These are phyloP conservation scores for Mycosphaerella sp. DNA, from an alignment of 2,329 filamentous ascomycete species.

Conservation along the genomic window DNA sequence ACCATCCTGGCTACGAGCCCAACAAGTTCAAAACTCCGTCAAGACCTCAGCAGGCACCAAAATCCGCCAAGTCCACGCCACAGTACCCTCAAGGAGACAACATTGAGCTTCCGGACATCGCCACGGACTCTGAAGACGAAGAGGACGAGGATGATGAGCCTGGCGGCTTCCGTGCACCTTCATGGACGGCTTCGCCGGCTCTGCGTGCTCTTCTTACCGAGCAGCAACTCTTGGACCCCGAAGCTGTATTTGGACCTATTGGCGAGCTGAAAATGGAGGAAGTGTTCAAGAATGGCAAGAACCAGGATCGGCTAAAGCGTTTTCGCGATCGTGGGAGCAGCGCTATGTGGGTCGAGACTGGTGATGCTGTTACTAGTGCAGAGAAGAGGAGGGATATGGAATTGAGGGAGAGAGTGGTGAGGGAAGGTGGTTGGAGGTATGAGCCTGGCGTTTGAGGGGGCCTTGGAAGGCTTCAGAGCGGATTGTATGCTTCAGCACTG, in stretches of 20 bases:
- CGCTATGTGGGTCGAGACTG: conserved; percentile 77
- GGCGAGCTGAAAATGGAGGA: conserved; percentile 90
- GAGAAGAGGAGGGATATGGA: conserved; percentile 76
- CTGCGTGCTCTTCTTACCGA: conserved; percentile 67
- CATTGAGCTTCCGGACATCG: conserved; percentile 90
- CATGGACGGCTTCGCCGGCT: conserved; percentile 85
- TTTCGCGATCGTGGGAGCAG: conserved; percentile 89
- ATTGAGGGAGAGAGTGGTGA: conserved; percentile 69
- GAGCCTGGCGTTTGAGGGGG: conserved; percentile 20
- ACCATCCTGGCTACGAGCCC: conserved; percentile 9
- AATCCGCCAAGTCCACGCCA: conserved; percentile 68
- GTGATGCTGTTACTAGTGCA: conserved; percentile 76
- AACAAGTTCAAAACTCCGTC: conserved; percentile 62
- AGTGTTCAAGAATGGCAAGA: conserved; percentile 70
- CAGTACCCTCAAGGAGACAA: conserved; percentile 82
- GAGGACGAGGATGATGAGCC: conserved; percentile 52
- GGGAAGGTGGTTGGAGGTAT: conserved; percentile 82
- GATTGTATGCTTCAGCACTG: neutral
- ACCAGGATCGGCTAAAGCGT: conserved; percentile 75
- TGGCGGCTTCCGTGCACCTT: conserved; percentile 57
- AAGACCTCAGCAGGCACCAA: conserved; percentile 45
- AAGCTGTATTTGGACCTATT: conserved; percentile 81
- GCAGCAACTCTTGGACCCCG: conserved; percentile 81
- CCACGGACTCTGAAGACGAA: conserved; percentile 88
- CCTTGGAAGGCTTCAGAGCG: neutral